These are phyloP conservation scores for Mantamonas sphyraenae DNA, from an alignment of 78 protist genomes.

Conservation along the genomic window DNA sequence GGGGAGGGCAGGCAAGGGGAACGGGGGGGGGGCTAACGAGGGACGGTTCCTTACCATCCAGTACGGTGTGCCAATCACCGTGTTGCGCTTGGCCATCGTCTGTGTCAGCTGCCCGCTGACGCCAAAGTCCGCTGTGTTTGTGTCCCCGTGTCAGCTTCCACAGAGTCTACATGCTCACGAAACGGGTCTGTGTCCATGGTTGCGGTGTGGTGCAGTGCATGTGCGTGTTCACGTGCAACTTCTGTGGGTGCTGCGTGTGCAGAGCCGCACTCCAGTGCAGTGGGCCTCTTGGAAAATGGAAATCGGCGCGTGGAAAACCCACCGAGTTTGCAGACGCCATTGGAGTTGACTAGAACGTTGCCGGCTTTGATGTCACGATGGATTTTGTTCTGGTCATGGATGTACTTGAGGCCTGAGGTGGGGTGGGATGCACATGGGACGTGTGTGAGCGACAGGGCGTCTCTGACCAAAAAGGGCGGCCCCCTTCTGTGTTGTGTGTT, in stretches of 20 bases:
- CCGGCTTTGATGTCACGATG: constrained; percentile 78
- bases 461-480: constrained; percentile 26
- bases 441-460: constrained; percentile 31
- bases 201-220: not conserved
- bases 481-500: constrained; percentile 26
- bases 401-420: constrained; percentile 65
- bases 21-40: no score
- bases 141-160: no score
- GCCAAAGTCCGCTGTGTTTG: constrained; percentile 24
- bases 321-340: constrained; percentile 23
- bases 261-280: not conserved
- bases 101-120: constrained; percentile 13
- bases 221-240: not conserved
- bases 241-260: not conserved
- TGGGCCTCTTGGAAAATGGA: not conserved
- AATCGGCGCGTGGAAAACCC: not conserved
- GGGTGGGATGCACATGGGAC: no score
- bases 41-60: no score
- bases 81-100: not conserved
- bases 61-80: constrained; percentile 45
- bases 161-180: not conserved
- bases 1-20: no score
- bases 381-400: constrained; percentile 54
- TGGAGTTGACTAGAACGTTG: constrained; percentile 44
- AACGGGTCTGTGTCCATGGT: not conserved